Evolutionary conservation across 177 flowering plant species (phyloP), one percentile per base, ranked within the genome.

Genomic region (Telopea speciosissima): DNA sequence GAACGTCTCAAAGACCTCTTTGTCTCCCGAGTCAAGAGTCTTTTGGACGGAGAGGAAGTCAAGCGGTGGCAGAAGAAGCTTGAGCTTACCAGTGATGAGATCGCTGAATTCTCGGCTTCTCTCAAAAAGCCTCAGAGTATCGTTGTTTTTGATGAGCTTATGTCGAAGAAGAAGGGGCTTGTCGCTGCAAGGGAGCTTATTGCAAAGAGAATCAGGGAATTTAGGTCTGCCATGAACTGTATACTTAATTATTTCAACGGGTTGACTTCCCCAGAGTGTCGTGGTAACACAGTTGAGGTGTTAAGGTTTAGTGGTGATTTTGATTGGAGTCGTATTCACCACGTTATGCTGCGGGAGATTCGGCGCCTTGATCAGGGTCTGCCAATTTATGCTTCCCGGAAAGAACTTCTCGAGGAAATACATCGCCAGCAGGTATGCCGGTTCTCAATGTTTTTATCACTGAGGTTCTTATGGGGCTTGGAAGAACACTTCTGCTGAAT

Each of bases 361-460:
- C 72, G 83, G 64, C 66, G 98, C 77, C 80, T 93, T 22, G 86
- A 85, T 9, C 92, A 78, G 44, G 90, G 93, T 5, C 73, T 93
- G 77, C 97, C 97, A 0, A 84, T 93, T 62, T 91, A 88, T 73
- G 83, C 83, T 0, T 79, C 28, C 40, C 73, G 95, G 56, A 73
- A 65, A 71, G 81, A 84, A 12, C 84, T 93, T 66, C 77, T 92
- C 19, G 58, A 24, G 21, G 76, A 77, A 40, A 81, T 92, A 58
- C 76, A 72, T 62, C 7, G 24, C 26, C 79, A 86, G 23, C 97
- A 93, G 95, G 98, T 83, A 72, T 10, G 16, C n/a, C 10, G 2
- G 17, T 42, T 58, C 8, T 42, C 59, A 17, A 8, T 52, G 21
- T 2, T 19, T 52, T 52, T 19, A 17, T 16, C 58, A 52, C 5